Conservation (phyloP, 2,329 filamentous ascomycete species). For the Penicillium sp. region DNA sequence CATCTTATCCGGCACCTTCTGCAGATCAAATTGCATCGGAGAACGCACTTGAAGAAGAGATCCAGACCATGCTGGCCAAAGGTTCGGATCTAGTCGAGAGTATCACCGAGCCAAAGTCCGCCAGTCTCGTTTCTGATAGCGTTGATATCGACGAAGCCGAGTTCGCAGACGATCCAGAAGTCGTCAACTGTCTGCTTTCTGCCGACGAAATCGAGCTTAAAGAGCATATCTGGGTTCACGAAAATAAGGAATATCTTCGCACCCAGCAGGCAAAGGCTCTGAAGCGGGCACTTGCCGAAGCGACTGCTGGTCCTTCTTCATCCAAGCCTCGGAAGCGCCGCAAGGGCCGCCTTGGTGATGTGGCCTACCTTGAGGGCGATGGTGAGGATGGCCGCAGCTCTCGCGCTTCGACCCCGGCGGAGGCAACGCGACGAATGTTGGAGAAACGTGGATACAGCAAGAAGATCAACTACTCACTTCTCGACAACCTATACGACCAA, state of each 20-base stretch:
- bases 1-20: slow-evolving; percentile 55
- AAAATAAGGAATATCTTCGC: slow-evolving; percentile 92
- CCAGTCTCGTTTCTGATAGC: slow-evolving; percentile 56
- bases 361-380: slow-evolving; percentile 52
- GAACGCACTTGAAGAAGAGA: slow-evolving; percentile 67
- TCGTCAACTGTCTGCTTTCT: slow-evolving; percentile 75
- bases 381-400: slow-evolving; percentile 67
- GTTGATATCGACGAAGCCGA: slow-evolving; percentile 73
- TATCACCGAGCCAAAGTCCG: slow-evolving; percentile 19
- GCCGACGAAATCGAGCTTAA: slow-evolving; percentile 78
- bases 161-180: slow-evolving; percentile 87
- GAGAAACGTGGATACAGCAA: slow-evolving; percentile 71
- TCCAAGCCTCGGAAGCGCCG: slow-evolving; percentile 56
- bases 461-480: slow-evolving; percentile 69
- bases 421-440: slow-evolving; percentile 69
- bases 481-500: slow-evolving; percentile 47
- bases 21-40: slow-evolving; percentile 64
- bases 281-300: slow-evolving; percentile 66
- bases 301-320: slow-evolving; percentile 44
- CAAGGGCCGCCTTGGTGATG: slow-evolving; percentile 51
- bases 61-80: slow-evolving; percentile 65
- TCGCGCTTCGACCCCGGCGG: slow-evolving; percentile 68
- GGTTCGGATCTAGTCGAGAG: slow-evolving; percentile 43
- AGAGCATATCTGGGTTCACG: slow-evolving; percentile 89
- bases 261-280: slow-evolving; percentile 83